A percentile compares a stretch with the other conserved stretches of the same genome.
Evolutionary conservation across 2,329 filamentous ascomycete genomes (phyloP).

Genomic region (Fusarium sp.): DNA sequence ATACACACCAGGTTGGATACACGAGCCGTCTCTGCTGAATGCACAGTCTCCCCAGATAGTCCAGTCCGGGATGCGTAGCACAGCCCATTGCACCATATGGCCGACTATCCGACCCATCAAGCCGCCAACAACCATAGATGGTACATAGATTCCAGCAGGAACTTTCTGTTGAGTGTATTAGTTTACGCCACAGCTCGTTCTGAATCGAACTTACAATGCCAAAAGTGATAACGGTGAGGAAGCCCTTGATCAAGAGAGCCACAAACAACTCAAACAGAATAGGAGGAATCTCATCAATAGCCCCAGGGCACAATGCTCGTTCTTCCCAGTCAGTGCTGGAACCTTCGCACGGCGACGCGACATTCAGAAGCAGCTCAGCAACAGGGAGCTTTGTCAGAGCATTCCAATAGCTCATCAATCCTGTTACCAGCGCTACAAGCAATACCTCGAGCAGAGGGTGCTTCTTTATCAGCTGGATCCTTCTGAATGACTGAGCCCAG

Average conservation of each 20-base stretch:
- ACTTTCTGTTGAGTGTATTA: slow-evolving; percentile 70
- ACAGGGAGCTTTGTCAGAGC: slow-evolving; percentile 88
- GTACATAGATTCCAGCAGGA: slow-evolving; percentile 95
- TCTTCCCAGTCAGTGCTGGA: slow-evolving; percentile 69
- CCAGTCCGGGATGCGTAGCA: slow-evolving; percentile 76
- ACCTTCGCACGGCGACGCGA: slow-evolving; percentile 86
- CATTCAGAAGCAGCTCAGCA: slow-evolving; percentile 87
- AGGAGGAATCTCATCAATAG: slow-evolving; percentile 78
- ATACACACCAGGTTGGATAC: slow-evolving; percentile 96
- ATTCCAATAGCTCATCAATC: slow-evolving; percentile 92
- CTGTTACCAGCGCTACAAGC: slow-evolving; percentile 86
- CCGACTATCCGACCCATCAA: slow-evolving; percentile 89
- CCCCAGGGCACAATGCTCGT: slow-evolving; percentile 80
- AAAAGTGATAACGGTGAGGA: slow-evolving; percentile 90
- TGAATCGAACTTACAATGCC: slow-evolving; percentile 70
- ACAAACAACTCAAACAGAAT: slow-evolving; percentile 76
- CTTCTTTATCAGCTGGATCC: slow-evolving; percentile 80
- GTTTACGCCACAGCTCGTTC: neutral
- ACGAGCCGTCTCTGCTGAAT: slow-evolving; percentile 75
- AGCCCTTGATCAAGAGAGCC: slow-evolving; percentile 89
- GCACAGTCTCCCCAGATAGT: slow-evolving; percentile 80
- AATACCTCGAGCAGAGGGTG: slow-evolving; percentile 88
- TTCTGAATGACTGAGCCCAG: slow-evolving; percentile 91
- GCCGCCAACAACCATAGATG: slow-evolving; percentile 97
- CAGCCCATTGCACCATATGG: slow-evolving; percentile 83